Base-by-base conservation (phyloP, 768 basidiomycete genomes). In the Antrodiella citrinella region DNA sequence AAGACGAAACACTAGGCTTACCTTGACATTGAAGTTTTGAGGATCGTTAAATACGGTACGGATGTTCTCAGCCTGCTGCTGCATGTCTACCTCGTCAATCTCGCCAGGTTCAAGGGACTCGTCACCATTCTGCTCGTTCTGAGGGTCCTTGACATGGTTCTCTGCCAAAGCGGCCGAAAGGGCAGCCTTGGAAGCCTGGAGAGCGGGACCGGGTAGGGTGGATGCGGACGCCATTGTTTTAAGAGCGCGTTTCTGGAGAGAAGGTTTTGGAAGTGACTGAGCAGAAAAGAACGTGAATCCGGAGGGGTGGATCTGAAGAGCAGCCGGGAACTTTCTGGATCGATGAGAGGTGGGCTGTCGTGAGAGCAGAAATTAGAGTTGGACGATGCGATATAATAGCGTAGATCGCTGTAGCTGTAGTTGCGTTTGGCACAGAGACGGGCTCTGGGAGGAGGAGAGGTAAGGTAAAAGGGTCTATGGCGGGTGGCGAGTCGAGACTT, bases 21-120 rank as follows among this genome's bases (percentile, higher is more conserved):
- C 95, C 76, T 97, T 98, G 72, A 97, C 92, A 63, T 95, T 97
- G 72, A 97, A 98, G 61, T 88, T 88, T 60, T 77, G 82, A 19
- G 90, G 84, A 70, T 94, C 88, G 60, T 80, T 92, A 69, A 99
- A 97, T 44, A 99, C 89, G 20, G 96, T 98, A 58, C 85, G 79
- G 61, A 93, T 87, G 49, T 74, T 78, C 49, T 90, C 86, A 30
- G 86, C 86, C 64, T 89, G 87, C 23, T 80, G 77, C 58, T 86
- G 75, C 85, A 91, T 87, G 61, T 88, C 83, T 44, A 88, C 76
- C 65, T 92, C 92, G 67, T 88, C 86, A 45, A 89, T 83, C 71
- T 93, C 89, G 51, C 89, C 91, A 10, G 82, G 81, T 65, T 93
- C 91, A 9, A 73, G 58, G 5, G 61, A 55, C 10, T 61, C 65